Evolutionary conservation across 306 rosid genomes (phyloP).

Genomic region (Morella rubra): DNA sequence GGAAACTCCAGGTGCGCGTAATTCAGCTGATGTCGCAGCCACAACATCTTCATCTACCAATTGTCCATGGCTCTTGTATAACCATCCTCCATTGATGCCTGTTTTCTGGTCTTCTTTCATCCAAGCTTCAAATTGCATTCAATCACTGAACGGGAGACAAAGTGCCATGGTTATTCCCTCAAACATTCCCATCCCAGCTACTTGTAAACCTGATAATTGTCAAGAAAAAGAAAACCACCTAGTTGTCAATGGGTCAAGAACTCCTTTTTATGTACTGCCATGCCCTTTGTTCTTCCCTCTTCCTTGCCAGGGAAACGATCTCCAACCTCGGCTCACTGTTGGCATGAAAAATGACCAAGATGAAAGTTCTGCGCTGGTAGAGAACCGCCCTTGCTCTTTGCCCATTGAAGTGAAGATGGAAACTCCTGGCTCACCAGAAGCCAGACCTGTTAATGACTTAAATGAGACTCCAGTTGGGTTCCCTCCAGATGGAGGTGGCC

Average conservation of each 20-base stretch:
- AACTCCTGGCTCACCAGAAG: slow-evolving; percentile 46
- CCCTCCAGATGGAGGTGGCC: slow-evolving; percentile 43
- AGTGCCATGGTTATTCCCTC: slow-evolving; percentile 47
- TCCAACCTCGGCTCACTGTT: slow-evolving; percentile 46
- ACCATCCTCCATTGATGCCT: slow-evolving; percentile 58
- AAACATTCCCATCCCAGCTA: slow-evolving; percentile 43
- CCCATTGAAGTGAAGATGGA: slow-evolving; percentile 45
- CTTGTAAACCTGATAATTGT: slow-evolving; percentile 41
- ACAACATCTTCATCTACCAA: slow-evolving; percentile 42
- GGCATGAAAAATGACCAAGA: slow-evolving; percentile 41
- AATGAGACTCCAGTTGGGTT: slow-evolving; percentile 33
- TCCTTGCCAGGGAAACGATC: slow-evolving; percentile 48
- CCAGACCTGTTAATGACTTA: slow-evolving; percentile 29
- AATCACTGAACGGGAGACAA: slow-evolving; percentile 41
- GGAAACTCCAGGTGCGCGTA: slow-evolving; percentile 42
- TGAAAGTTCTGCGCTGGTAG: slow-evolving; percentile 36
- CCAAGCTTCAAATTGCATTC: slow-evolving; percentile 54
- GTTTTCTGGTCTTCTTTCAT: slow-evolving; percentile 70
- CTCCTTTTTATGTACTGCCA: slow-evolving; percentile 62
- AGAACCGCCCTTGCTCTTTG: slow-evolving; percentile 33
- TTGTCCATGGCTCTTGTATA: slow-evolving; percentile 56
- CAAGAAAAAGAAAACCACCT: slow-evolving; percentile 42
- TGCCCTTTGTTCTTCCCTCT: slow-evolving; percentile 78
- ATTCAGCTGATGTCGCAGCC: slow-evolving; percentile 41
- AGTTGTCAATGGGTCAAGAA: slow-evolving; percentile 39